Evolutionary conservation across 331 rosid species (phyloP), one percentile per base, ranked within the genome.

Genomic region (Spiraea crenata): DNA sequence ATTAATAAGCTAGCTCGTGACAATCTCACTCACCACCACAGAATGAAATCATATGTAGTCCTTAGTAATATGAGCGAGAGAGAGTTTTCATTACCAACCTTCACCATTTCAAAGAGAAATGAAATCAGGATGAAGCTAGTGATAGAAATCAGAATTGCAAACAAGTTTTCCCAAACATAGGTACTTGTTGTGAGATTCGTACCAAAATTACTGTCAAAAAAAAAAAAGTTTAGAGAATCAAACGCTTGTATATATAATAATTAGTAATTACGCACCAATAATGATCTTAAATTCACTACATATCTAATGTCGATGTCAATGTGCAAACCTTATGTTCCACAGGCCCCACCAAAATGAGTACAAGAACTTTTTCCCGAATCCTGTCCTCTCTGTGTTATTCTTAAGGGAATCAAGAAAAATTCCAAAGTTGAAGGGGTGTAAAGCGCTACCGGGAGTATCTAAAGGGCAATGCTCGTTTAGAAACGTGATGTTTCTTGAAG

Each of bases 341-440:
- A 80, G 62, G 5, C 83, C 80, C 83, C 77, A 80, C 57, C 69
- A 56, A 25, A 79, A 79, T 41, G 57, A 69, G 31, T 68, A 17
- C 0, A 56, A 2, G 1, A 74, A 37, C 61, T 80, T 74, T 11
- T 4, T 1, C 0, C 49, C 48, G 38, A 80, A 70, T 58, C 48
- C n/a, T 6, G 1, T 3, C 3, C 44, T 4, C 7, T 9, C 35
- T 3, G 52, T 2, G 9, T 68, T 49, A 14, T 58, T 64, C 17
- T 70, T 37, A 7, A 70, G 46, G 11, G 71, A 48, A 9, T 8
- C 15, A 0, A 35, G 41, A 57, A 16, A 72, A 72, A 51, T 78
- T 31, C 80, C 80, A n/a, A 10, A 78, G 75, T 0, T 11, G 9
- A 0, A 48, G 10, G 31, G 31, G 31, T 1, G 31, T 25, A 0